Base-by-base conservation (phyloP, 1,284 basidiomycete species). In the Stereum hirsutum region DNA sequence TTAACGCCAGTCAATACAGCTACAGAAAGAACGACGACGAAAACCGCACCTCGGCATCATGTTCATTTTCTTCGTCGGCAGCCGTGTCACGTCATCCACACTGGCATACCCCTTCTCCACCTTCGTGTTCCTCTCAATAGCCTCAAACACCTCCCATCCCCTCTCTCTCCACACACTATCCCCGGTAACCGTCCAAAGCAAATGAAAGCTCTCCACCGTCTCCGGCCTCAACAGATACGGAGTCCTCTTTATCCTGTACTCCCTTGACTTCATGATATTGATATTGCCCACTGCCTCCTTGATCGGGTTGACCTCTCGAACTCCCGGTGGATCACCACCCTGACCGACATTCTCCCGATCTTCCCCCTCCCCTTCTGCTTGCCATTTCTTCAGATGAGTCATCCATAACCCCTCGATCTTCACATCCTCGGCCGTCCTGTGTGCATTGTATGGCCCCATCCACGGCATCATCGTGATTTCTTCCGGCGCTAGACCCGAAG, bases 111-210 rank as follows among this genome's bases (percentile, higher is more conserved):
- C 51, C n/a, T n/a, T n/a, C n/a, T n/a, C n/a, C n/a, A 71, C 75
- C 58, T 69, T 68, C 32, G 78, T 57, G 49, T 74, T 62, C 48
- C 65, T 69, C 57, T 86, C 73, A 40, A 91, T 77, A 1, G 83
- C 74, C 52, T 78, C 62, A 56, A 88, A 90, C 25, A 90, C 75
- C 39, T 58, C 63, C 85, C 85, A 90, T 1, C 87, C 88, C 44
- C 80, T 73, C 47, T 89, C 75, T 34, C 86, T 65, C 86, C 86
- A 89, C 38, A 68, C 70, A 14, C 60, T 56, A 45, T 89, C 75
- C 0, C 78, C 74, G 2, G 85, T 88, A 14, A 74, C 75, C 34
- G 76, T 69, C 79, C 81, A 89, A 46, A 88, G 57, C 20, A 83
- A 57, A 54, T 81, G 85, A 48, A 85, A 71, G 39, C 72, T 78